Evolutionary conservation across 2,329 filamentous ascomycete genomes (phyloP).

Genomic region (Alternaria incomplexa): DNA sequence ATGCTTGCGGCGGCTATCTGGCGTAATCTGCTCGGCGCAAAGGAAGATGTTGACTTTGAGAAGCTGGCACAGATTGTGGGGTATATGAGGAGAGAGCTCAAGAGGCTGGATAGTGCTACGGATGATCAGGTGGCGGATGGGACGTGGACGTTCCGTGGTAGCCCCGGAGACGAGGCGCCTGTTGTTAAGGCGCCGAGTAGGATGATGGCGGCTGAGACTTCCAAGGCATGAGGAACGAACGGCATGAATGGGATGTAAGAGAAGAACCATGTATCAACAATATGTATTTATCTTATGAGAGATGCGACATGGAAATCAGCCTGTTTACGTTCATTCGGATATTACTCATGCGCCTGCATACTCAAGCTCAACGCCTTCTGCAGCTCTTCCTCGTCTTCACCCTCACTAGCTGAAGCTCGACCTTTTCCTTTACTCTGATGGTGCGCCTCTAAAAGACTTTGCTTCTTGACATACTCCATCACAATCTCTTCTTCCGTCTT

Average conservation of each 20-base stretch:
- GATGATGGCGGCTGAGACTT: conserved; percentile 26
- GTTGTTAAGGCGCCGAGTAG: conserved; percentile 33
- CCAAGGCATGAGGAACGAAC: conserved; percentile 6
- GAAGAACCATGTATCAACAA: conserved; percentile 1
- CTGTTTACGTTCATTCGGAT: neutral
- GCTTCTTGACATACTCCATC: conserved; percentile 77
- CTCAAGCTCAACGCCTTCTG: neutral
- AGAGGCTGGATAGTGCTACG: conserved; percentile 58
- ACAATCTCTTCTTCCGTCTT: conserved; percentile 72
- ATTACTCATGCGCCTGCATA: neutral
- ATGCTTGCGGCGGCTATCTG: conserved; percentile 83
- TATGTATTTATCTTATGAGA: conserved; percentile 1
- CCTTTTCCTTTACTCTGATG: conserved; percentile 36
- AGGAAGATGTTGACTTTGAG: conserved; percentile 65
- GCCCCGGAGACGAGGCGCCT: conserved; percentile 49
- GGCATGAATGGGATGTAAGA: neutral
- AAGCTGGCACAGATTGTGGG: conserved; percentile 67
- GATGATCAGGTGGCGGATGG: conserved; percentile 60
- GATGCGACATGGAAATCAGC: neutral
- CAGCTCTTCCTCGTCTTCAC: neutral
- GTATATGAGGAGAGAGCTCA: conserved; percentile 66
- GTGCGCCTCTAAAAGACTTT: conserved; percentile 73
- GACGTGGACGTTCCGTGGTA: conserved; percentile 56
- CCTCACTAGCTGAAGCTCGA: neutral
- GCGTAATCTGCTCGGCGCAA: conserved; percentile 89